Evolutionary conservation across 2,329 filamentous ascomycete species (phyloP), one percentile per base, ranked within the genome.

Genomic region (Trichoderma endophyticum): DNA sequence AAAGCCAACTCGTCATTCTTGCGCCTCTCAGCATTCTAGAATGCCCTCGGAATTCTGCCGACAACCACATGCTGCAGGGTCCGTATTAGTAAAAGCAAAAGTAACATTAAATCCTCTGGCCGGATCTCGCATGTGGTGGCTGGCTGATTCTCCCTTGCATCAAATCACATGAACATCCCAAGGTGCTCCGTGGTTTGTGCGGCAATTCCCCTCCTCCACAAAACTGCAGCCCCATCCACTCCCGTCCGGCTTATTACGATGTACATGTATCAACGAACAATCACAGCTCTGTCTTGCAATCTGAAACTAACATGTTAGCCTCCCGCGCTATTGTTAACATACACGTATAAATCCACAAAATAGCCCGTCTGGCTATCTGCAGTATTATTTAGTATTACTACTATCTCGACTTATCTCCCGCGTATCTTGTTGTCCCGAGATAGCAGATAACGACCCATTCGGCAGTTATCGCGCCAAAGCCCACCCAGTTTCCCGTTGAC

Each of bases 401-500:
- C 4, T 54, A 54, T 65, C 61, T 26, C 26, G 15, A 51, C 48
- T 48, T 68, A 68, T 67, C 64, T 67, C 26, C 51, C 64, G 51
- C 64, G 64, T 67, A 67, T 67, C 64, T 59, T 18, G 6, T n/a
- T 18, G 30, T 24, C 64, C 24, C 34, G 30, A 70, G 67, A 70
- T 70, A 70, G 43, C 60, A 70, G 68, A 71, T 71, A 71, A 28
- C 43, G 59, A 63, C 18, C 34, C 68, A 32, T 34, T 43, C 60
- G 39, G 32, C 61, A 34, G 30, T 65, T 71, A 71, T 71, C 69
- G 60, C 39, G 7, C 43, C 34, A 60, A 63, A 66, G 34, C 34
- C 14, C 48, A 32, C 57, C 28, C 62, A 51, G 51, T 18, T 62
- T 18, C 36, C 28, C 18, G 9, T 60, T 84, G 82, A 84, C 82